Base-by-base conservation (phyloP, 352 stramenopile genomes). In the Elongisporangium senticosum region DNA sequence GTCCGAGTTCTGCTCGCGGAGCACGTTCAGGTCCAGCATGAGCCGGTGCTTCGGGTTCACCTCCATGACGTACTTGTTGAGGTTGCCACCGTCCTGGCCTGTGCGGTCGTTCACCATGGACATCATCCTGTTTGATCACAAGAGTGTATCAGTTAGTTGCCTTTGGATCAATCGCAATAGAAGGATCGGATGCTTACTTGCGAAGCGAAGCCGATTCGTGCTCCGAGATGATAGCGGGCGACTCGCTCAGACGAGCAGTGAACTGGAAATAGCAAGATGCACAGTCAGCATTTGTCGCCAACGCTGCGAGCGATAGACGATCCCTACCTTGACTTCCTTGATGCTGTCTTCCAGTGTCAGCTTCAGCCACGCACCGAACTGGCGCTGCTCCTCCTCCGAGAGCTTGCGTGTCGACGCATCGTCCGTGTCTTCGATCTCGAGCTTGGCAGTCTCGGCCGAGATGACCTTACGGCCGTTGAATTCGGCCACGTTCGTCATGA, bases 191-290 rank as follows among this genome's bases (percentile, higher is more conserved):
- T 11, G 72, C 74, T 54, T 80, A 93, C 83, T 97, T 92, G 65
- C 97, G 89, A 60, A 99, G 89, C 14, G 97, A 91, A 19, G 91
- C 96, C 15, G 93, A 99, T 74, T 99, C 97, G 64, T 99, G 95
- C 72, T 99, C 97, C 11, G 97, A 98, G 40, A 99, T 95, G 63
- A 99, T 98, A n/a, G 98, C 98, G 2, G 98, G 98, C 48, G 97
- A 99, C 57, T 96, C 89, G 47, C 79, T 89, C 51, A 99, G 72
- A n/a, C 97, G 88, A 24, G 83, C 76, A 2, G 86, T 94, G 64
- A 92, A 89, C 77, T 90, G 51, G 15, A 58, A 2, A 19, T 20
- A 56, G 14, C 22, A 53, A 40, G 11, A 39, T 6, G 33, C 1
- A 10, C 49, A 55, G 17, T 21, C 21, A 28, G 14, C 37, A 4